Evolutionary conservation across 495 filamentous ascomycete species (phyloP).

Genomic region (Aspergillus carlsbadensis): DNA sequence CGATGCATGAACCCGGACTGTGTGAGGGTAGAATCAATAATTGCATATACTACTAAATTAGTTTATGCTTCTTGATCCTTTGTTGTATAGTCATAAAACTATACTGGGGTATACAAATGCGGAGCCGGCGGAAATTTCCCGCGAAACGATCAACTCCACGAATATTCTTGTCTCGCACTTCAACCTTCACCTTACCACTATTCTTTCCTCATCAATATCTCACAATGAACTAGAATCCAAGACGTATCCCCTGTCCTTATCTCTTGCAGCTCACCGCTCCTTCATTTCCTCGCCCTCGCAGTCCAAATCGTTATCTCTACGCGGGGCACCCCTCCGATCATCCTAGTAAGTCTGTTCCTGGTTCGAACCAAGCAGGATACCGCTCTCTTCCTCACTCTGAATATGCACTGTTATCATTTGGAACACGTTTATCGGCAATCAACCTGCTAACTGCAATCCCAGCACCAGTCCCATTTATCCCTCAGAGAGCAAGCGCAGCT

Average conservation of each 20-base stretch:
- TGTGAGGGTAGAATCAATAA: not conserved
- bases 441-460: no score
- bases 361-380: not conserved
- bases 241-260: not conserved
- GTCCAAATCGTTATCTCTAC: slow-evolving; percentile 1
- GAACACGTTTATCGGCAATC: no score
- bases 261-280: slow-evolving; percentile 1
- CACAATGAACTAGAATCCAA: not conserved
- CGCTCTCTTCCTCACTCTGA: not conserved
- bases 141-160: not conserved
- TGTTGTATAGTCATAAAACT: not conserved
- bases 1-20: not conserved
- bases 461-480: not conserved
- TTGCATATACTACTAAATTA: not conserved
- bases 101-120: not conserved
- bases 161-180: not conserved
- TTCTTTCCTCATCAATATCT: not conserved
- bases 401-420: not conserved
- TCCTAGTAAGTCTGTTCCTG: not conserved
- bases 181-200: not conserved
- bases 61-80: not conserved
- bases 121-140: not conserved
- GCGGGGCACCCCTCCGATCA: not conserved
- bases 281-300: not conserved
- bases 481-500: not conserved